These are phyloP conservation scores for Colletotrichum higginsianum DNA, from an alignment of 2,329 filamentous ascomycete genomes.

Conservation along the genomic window DNA sequence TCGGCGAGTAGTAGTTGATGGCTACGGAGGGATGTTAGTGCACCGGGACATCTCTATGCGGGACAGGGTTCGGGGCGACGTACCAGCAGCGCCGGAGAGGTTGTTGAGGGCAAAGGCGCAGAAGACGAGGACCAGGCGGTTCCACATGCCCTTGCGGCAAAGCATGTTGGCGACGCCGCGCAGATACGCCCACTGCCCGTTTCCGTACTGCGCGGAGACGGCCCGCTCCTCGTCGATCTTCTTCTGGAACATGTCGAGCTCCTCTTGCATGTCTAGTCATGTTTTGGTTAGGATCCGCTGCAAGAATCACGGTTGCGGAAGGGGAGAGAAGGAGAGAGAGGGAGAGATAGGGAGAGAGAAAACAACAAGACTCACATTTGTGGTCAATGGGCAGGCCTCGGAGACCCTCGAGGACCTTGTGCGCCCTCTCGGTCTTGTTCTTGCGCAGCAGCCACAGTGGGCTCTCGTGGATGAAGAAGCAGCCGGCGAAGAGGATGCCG, in stretches of 20 bases:
- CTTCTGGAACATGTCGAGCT: slow-evolving; percentile 61
- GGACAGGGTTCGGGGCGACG: background rate
- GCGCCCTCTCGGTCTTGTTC: slow-evolving; percentile 42
- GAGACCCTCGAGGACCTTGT: slow-evolving; percentile 57
- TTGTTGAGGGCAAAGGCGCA: slow-evolving; percentile 57
- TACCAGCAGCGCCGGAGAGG: slow-evolving; percentile 50
- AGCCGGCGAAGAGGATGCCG: slow-evolving; percentile 59
- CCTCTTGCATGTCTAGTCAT: slow-evolving; percentile 56
- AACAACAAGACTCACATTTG: slow-evolving; percentile 44
- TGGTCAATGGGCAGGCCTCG: slow-evolving; percentile 60
- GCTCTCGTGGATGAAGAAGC: slow-evolving; percentile 55
- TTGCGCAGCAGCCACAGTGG: slow-evolving; percentile 44
- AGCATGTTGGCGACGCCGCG: slow-evolving; percentile 53
- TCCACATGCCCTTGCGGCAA: slow-evolving; percentile 57
- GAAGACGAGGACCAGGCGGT: slow-evolving; percentile 55
- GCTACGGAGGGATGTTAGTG: slow-evolving; percentile 41
- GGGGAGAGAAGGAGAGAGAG: too few relatives aligned
- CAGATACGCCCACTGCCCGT: slow-evolving; percentile 52
- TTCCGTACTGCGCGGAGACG: slow-evolving; percentile 51
- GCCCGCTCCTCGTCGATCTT: slow-evolving; percentile 53
- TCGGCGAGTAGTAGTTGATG: slow-evolving; percentile 60
- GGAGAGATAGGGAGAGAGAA: too few relatives aligned
- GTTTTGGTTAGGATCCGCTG: background rate
- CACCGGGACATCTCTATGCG: background rate
- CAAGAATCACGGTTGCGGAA: too few relatives aligned